Evolutionary conservation across 352 stramenopile species (phyloP), one percentile per base, ranked within the genome.

Genomic region (Peronospora belbahrii): DNA sequence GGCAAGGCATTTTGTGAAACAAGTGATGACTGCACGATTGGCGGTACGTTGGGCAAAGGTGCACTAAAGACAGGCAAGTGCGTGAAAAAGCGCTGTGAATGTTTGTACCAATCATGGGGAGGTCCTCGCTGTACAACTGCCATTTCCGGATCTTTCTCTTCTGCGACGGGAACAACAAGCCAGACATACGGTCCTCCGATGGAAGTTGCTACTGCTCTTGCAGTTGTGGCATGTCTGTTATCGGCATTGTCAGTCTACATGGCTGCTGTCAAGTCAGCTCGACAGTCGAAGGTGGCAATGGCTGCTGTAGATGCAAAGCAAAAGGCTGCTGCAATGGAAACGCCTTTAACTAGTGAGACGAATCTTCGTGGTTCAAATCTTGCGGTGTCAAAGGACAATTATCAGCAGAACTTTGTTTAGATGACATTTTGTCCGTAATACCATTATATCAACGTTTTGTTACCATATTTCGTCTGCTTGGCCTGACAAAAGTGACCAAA

Each of bases 1-100:
- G 72, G 77, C 6, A 62, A 56, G 6, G 77, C 60, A 0, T 83
- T 80, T 27, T 86, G 74, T 44, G 59, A 36, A 6, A 61, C 19
- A 2, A 58, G 85, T 47, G 59, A 70, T 23, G 74, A 88, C 50
- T 88, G 77, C 30, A 83, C 74, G 0, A 55, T 83, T 20, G 71
- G 62, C 4, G 54, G 47, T 4, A 31, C 8, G 4, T 43, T 67
- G 5, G 34, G 48, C 1, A 45, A 31, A 0, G 57, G 33, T 6
- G 17, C 23, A 4, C 38, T 77, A 0, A 59, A 69, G 20, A 85
- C 75, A 0, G 73, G 75, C 17, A 67, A 42, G 6, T 88, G 77
- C 33, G 60, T 71, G 8, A 74, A 81, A 10, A 62, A 56, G 10
- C 69, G 74, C 1, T 90, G 78, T 41, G 37, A 53, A 8, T 88